Conservation (phyloP, 2,329 filamentous ascomycete genomes). For the Fusarium sp. region DNA sequence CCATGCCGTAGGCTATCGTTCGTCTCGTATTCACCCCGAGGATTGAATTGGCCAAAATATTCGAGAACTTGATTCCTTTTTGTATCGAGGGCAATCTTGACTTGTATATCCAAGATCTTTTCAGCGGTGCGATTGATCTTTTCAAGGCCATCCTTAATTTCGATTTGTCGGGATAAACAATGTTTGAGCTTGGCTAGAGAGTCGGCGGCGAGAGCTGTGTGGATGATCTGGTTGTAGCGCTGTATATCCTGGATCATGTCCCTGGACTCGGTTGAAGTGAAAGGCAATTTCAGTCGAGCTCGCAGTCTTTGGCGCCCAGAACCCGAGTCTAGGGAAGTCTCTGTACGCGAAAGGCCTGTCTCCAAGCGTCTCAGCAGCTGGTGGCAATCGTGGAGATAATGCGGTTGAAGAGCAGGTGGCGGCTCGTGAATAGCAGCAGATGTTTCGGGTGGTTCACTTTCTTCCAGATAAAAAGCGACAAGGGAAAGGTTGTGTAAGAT, state of each 20-base stretch:
- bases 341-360: neutral
- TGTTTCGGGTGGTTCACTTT: neutral
- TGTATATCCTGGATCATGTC: neutral
- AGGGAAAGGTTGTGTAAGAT: neutral
- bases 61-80: neutral
- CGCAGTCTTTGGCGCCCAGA: neutral
- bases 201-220: neutral
- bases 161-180: neutral
- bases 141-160: neutral
- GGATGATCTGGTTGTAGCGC: neutral
- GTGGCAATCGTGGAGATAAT: neutral
- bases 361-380: neutral
- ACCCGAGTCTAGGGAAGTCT: neutral
- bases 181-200: neutral
- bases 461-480: slow-evolving; percentile 10
- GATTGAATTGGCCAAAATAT: neutral
- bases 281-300: slow-evolving; percentile 4
- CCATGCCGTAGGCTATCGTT: neutral
- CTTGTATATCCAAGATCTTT: neutral
- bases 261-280: neutral
- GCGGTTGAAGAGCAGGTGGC: neutral
- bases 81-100: neutral
- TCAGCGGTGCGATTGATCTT: neutral
- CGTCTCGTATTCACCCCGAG: neutral
- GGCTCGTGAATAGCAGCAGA: too few species aligned